Conservation (phyloP, 306 rosid species). For the Heteromeles arbutifolia region DNA sequence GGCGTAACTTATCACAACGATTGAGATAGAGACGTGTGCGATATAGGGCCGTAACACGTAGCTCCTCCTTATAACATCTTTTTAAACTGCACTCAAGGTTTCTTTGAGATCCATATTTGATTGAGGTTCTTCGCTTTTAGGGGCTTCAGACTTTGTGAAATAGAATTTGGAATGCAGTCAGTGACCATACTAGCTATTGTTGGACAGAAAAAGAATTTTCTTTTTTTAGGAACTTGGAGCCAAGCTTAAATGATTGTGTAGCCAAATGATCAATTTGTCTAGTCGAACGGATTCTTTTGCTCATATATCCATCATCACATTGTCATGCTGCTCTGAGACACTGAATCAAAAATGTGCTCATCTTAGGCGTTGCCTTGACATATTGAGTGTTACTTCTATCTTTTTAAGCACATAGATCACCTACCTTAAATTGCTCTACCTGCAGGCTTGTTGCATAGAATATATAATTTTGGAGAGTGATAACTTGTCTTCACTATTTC, state of each 20-base stretch:
- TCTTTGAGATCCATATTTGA: neutral
- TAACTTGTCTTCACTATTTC: slow-evolving; percentile 86
- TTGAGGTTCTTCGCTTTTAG: neutral
- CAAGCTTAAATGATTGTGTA: neutral
- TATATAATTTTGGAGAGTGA: slow-evolving; percentile 93
- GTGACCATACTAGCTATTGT: neutral
- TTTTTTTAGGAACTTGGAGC: neutral
- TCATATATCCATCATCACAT: neutral
- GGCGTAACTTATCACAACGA: neutral
- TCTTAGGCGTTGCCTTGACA: neutral
- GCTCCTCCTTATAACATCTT: neutral
- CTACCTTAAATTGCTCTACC: slow-evolving; percentile 15
- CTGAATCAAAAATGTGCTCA: neutral
- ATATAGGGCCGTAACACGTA: neutral
- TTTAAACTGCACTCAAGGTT: neutral
- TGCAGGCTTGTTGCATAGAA: slow-evolving; percentile 91
- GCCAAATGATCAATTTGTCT: neutral
- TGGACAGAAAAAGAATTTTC: neutral
- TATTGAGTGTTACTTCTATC: neutral
- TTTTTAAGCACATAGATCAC: slow-evolving; percentile 11
- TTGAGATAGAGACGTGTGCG: neutral
- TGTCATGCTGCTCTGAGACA: neutral
- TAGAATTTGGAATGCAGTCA: neutral
- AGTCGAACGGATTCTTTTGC: neutral
- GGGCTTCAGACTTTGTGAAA: neutral